These are phyloP conservation scores for Didymella pomorum DNA, from an alignment of 2,329 filamentous ascomycete species.

Conservation along the genomic window DNA sequence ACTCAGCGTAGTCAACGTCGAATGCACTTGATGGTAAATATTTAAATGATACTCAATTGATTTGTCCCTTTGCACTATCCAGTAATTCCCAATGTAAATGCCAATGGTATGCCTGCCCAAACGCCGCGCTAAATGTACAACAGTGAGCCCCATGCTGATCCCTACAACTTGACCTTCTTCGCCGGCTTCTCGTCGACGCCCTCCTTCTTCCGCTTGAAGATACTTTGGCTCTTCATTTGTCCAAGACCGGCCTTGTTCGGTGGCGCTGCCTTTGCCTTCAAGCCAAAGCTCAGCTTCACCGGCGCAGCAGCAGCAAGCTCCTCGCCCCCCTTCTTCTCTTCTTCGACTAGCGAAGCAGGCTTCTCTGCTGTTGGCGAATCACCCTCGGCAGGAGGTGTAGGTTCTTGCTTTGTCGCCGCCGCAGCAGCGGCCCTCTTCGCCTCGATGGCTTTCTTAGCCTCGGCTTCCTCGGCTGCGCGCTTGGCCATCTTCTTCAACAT, in stretches of 20 bases:
- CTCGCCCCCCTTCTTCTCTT: slow-evolving; percentile 70
- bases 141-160: background rate
- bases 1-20: background rate
- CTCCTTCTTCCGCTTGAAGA: slow-evolving; percentile 48
- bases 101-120: slow-evolving; percentile 1
- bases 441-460: slow-evolving; percentile 47
- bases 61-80: background rate
- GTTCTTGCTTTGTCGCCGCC: slow-evolving; percentile 47
- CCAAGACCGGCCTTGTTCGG: slow-evolving; percentile 40
- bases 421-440: slow-evolving; percentile 57
- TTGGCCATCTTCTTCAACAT: slow-evolving; percentile 85
- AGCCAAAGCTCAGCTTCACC: slow-evolving; percentile 45
- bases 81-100: background rate
- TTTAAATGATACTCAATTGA: background rate
- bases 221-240: slow-evolving; percentile 48
- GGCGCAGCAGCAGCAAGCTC: slow-evolving; percentile 44
- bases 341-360: slow-evolving; percentile 68
- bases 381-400: slow-evolving; percentile 46
- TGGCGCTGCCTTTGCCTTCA: slow-evolving; percentile 41
- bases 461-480: slow-evolving; percentile 69
- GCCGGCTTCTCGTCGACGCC: slow-evolving; percentile 37
- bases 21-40: background rate
- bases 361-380: slow-evolving; percentile 35
- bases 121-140: slow-evolving; percentile 36
- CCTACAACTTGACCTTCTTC: slow-evolving; percentile 48